Evolutionary conservation across 306 rosid genomes (phyloP).

Genomic region (Gleditsia sinensis): DNA sequence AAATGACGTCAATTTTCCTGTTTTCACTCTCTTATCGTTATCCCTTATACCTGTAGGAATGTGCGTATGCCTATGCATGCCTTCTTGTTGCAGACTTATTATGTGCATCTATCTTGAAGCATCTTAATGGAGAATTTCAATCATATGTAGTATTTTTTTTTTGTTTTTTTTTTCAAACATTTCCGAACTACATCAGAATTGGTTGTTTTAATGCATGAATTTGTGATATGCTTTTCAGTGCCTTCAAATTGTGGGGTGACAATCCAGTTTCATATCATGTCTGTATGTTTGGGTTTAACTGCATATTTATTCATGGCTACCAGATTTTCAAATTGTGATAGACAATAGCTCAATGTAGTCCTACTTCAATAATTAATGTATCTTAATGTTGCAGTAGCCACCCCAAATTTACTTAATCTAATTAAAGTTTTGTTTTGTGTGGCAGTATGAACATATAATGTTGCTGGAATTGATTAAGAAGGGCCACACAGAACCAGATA

Average conservation of each 20-base stretch:
- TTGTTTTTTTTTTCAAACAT: no score
- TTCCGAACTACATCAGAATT: background rate
- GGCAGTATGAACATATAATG: slow-evolving; percentile 80
- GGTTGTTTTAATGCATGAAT: background rate
- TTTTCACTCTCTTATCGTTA: background rate
- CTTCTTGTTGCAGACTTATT: slow-evolving; percentile 5
- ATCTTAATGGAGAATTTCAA: no score
- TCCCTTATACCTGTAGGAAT: background rate
- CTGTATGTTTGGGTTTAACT: background rate
- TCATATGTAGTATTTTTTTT: no score
- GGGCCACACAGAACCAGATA: slow-evolving; percentile 81
- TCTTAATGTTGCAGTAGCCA: background rate
- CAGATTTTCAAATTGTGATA: background rate
- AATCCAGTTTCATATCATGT: background rate
- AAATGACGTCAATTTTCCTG: background rate
- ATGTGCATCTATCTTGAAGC: no score
- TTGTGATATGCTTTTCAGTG: background rate
- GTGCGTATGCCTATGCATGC: background rate
- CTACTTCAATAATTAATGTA: background rate
- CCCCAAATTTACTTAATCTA: slow-evolving; percentile 6
- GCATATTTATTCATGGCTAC: background rate
- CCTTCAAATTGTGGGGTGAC: background rate
- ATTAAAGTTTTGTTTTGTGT: slow-evolving; percentile 27
- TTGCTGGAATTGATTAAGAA: slow-evolving; percentile 81
- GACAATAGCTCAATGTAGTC: background rate